Conservation (phyloP, 2,329 filamentous ascomycete species). For the Xylaria sp. region DNA sequence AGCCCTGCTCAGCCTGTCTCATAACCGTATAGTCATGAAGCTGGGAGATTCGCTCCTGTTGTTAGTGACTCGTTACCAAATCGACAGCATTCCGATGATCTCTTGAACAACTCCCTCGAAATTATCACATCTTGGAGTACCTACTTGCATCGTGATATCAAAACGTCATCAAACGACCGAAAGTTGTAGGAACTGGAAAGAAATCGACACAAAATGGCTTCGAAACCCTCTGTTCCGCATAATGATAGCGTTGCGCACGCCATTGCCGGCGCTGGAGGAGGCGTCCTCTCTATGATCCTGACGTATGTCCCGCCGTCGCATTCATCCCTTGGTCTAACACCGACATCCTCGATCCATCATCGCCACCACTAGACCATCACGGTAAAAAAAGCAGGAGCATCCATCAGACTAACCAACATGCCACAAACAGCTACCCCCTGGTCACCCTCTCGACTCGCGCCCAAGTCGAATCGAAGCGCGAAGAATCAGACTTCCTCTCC, state of each 20-base stretch:
- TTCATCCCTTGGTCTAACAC: not conserved
- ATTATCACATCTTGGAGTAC: not conserved
- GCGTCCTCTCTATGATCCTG: constrained; percentile 89
- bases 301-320: constrained; percentile 52
- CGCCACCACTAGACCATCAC: not conserved
- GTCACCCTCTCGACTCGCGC: constrained; percentile 96
- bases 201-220: constrained; percentile 21
- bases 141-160: not conserved
- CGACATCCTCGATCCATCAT: not conserved
- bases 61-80: not conserved
- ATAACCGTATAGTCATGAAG: not conserved
- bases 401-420: not conserved
- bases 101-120: not conserved
- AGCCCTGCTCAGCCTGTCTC: not conserved
- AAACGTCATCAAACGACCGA: not conserved
- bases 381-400: not conserved
- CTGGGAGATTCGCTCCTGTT: not conserved
- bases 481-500: constrained; percentile 75
- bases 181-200: not conserved
- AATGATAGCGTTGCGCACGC: constrained; percentile 97
- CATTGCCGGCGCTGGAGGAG: constrained; percentile 85
- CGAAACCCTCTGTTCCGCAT: constrained; percentile 59
- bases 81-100: not conserved
- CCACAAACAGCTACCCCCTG: constrained; percentile 70
- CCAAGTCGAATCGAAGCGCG: constrained; percentile 94